Base-by-base conservation (phyloP, 208 protist species). In the Trypanosoma theileri region DNA sequence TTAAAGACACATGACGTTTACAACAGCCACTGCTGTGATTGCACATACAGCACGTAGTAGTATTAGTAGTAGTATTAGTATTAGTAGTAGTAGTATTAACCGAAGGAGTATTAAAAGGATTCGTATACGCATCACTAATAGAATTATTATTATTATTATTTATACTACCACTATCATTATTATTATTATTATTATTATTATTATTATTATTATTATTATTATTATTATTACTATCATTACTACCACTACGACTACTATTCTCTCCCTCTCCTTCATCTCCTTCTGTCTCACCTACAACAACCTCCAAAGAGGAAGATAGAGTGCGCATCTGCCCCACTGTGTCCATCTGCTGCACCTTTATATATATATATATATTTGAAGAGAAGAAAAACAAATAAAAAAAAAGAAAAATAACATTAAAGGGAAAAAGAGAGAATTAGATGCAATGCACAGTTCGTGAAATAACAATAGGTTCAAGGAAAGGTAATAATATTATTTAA, bases 401-500 rank as follows among this genome's bases (percentile, higher is more conserved):
- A 48, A 48, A 48, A 48, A 48, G 13, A 48, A 48, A 12, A 48
- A 48, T n/a, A 14, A 45, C 6, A 45, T 45, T 45, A 45, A 45
- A 45, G 12, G 41, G 41, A 45, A 12, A 45, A 45, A 45, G 6
- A 9, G 16, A 17, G 2, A 48, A 48, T n/a, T n/a, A 48, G 16
- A 48, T n/a, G 16, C 10, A 48, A 48, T 48, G 16, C 10, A 48
- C 1, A 48, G 11, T 48, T 13, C 1, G 42, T 21, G n/a, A 58
- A 14, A 45, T 3, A 66, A 45, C 24, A 59, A 7, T 10, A 40
- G 50, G 3, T 21, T 28, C 51, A 17, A 67, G 53, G 10, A 85
- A 77, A 41, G 54, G 54, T 35, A 35, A 35, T 35, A 35, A 35
- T 35, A 35, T n/a, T n/a, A n/a, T n/a, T n/a, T n/a, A n/a, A n/a